Percentiles rank a stretch among this genome's conserved stretches.
Conservation (phyloP, 345 rosid genomes). For the Streptanthus diversifolius region DNA sequence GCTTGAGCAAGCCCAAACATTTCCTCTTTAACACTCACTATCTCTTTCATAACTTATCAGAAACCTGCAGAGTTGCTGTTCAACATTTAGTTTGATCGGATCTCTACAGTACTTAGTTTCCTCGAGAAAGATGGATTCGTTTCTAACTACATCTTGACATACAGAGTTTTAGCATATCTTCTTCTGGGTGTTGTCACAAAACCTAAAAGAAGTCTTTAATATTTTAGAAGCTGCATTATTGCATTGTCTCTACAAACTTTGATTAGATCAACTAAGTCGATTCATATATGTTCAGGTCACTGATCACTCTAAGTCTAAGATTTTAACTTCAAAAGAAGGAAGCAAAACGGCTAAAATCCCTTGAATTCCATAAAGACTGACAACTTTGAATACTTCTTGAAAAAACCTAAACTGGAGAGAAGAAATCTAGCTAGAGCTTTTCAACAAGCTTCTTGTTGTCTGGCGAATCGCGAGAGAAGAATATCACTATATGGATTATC, state of each 20-base stretch:
- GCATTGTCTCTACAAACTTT: background rate
- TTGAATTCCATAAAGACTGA: background rate
- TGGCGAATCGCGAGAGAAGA: constrained; percentile 26
- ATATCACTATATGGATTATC: constrained; percentile 54
- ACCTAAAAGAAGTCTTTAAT: background rate
- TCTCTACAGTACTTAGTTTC: background rate
- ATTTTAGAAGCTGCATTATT: background rate
- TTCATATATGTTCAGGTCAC: background rate
- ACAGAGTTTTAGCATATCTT: background rate
- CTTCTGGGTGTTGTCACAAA: background rate
- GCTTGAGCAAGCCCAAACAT: no score
- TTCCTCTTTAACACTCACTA: no score
- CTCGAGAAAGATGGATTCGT: background rate
- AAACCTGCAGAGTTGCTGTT: background rate
- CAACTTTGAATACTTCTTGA: background rate
- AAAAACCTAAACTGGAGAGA: background rate
- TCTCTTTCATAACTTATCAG: background rate
- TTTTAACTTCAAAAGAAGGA: background rate
- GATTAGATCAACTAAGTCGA: background rate
- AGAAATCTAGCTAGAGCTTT: background rate
- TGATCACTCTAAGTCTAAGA: background rate
- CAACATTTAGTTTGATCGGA: background rate
- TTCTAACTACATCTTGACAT: background rate
- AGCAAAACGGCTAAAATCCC: background rate
- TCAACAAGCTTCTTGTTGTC: constrained; percentile 31